Percentiles rank a stretch among this genome's conserved stretches.
Evolutionary conservation across 2,329 filamentous ascomycete genomes (phyloP).

Genomic region (Ciborinia camelliae): DNA sequence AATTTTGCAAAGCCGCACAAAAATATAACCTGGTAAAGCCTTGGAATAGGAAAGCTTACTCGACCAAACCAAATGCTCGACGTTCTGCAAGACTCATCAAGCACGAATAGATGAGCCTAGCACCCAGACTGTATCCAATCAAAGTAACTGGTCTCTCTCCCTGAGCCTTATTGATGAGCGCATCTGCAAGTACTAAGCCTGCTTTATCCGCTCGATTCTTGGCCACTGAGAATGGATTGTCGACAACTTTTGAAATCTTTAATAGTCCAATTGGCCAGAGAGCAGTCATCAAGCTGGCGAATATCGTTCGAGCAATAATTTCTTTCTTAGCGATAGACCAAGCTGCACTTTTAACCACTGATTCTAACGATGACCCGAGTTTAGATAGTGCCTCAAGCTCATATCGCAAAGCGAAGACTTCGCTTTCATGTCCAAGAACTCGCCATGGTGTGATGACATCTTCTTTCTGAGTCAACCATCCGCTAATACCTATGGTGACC

Average conservation of each 20-base stretch:
- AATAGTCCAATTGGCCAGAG: constrained; percentile 68
- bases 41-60: constrained; percentile 46
- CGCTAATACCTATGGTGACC: constrained; percentile 78
- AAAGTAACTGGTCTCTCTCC: constrained; percentile 78
- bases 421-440: constrained; percentile 66
- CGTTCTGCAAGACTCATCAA: constrained; percentile 72
- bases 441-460: constrained; percentile 78
- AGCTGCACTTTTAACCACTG: constrained; percentile 74
- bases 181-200: constrained; percentile 75
- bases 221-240: constrained; percentile 79
- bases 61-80: constrained; percentile 77
- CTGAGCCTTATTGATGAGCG: constrained; percentile 75
- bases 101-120: constrained; percentile 78
- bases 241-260: constrained; percentile 64
- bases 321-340: constrained; percentile 70
- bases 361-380: constrained; percentile 73
- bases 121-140: constrained; percentile 78
- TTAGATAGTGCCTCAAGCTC: constrained; percentile 75
- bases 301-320: constrained; percentile 59
- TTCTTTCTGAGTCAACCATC: constrained; percentile 71
- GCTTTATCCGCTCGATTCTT: constrained; percentile 77
- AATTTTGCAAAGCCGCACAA: background rate
- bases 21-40: background rate
- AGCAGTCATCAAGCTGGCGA: constrained; percentile 64
- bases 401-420: constrained; percentile 81